A percentile compares a stretch with the other conserved stretches of the same genome.
These are phyloP conservation scores for Brettanomyces bruxellensis DNA, from an alignment of 805 yeast genomes.

Conservation along the genomic window DNA sequence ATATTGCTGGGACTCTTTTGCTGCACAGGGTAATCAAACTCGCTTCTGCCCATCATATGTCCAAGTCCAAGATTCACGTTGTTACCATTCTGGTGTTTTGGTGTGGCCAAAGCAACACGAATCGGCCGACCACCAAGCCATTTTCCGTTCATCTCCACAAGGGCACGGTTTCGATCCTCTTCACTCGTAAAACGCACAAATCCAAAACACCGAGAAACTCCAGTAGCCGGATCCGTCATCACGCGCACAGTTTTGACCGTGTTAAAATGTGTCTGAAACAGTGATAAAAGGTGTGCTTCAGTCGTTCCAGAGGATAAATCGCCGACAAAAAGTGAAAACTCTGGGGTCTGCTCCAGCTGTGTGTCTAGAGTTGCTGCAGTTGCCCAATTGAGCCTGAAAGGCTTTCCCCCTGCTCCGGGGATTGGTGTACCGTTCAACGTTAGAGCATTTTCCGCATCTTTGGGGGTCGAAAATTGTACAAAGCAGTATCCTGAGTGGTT, in stretches of 20 bases:
- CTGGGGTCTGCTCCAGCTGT: slow-evolving; percentile 66
- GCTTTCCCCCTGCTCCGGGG: slow-evolving; percentile 50
- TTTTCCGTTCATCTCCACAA: slow-evolving; percentile 67
- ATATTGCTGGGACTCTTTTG: not conserved
- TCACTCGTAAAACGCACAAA: slow-evolving; percentile 70
- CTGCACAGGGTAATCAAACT: slow-evolving; percentile 3
- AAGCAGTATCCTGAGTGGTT: slow-evolving; percentile 62
- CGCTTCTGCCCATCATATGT: not conserved
- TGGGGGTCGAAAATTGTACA: slow-evolving; percentile 60
- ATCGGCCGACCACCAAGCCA: slow-evolving; percentile 74
- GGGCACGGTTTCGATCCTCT: slow-evolving; percentile 57
- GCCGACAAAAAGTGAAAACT: slow-evolving; percentile 74
- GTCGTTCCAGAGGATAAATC: slow-evolving; percentile 72
- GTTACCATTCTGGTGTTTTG: slow-evolving; percentile 36
- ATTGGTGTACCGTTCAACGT: slow-evolving; percentile 56
- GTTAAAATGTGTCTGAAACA: slow-evolving; percentile 57
- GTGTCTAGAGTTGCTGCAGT: slow-evolving; percentile 69
- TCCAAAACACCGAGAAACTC: slow-evolving; percentile 72
- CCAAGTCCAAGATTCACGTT: slow-evolving; percentile 7
- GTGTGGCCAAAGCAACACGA: slow-evolving; percentile 73
- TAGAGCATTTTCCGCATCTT: slow-evolving; percentile 62
- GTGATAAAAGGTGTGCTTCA: slow-evolving; percentile 66
- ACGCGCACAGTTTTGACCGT: slow-evolving; percentile 74
- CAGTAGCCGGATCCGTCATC: slow-evolving; percentile 78
- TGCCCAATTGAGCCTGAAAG: slow-evolving; percentile 77